Conservation (phyloP, 176 grass and related monocot genomes). For the Leersia perrieri region DNA sequence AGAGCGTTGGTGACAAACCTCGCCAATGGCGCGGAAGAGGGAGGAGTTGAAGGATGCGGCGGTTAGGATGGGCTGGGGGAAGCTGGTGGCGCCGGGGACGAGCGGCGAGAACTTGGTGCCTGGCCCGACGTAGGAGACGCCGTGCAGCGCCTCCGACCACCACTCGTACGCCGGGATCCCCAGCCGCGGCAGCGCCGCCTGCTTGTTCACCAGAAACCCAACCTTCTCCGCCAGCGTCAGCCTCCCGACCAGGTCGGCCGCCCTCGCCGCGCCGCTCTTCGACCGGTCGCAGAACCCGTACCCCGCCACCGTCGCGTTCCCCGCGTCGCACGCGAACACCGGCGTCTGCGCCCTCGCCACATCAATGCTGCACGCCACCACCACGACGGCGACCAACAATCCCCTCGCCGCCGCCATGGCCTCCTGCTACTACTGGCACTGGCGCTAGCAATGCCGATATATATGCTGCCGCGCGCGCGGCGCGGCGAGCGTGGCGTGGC, state of each 20-base stretch:
- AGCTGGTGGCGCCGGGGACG: conserved; percentile 86
- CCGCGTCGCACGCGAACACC: conserved; percentile 81
- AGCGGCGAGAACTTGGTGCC: conserved; percentile 71
- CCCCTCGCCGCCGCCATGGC: background rate
- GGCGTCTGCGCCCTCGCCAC: conserved; percentile 42
- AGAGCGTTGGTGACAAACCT: conserved; percentile 45
- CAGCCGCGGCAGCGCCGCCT: conserved; percentile 61
- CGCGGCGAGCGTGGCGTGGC: conserved; percentile 13
- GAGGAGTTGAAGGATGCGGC: conserved; percentile 86
- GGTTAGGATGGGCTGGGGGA: conserved; percentile 86
- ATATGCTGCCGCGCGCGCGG: conserved; percentile 9
- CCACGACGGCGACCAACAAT: background rate
- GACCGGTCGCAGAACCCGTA: conserved; percentile 77
- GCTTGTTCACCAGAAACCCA: conserved; percentile 78
- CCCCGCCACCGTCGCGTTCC: conserved; percentile 35
- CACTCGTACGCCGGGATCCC: conserved; percentile 92
- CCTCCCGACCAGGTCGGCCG: conserved; percentile 53
- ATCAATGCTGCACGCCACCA: background rate
- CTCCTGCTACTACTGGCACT: background rate
- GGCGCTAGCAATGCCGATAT: conserved; percentile 16
- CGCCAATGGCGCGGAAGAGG: conserved; percentile 77
- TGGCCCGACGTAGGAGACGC: conserved; percentile 80
- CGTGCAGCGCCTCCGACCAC: conserved; percentile 99
- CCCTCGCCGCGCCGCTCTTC: conserved; percentile 34
- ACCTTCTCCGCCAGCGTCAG: conserved; percentile 85